A percentile compares a stretch with the other conserved stretches of the same genome.
These are phyloP conservation scores for Tetraselmis striata DNA, from an alignment of 139 green algal genomes.

Conservation along the genomic window DNA sequence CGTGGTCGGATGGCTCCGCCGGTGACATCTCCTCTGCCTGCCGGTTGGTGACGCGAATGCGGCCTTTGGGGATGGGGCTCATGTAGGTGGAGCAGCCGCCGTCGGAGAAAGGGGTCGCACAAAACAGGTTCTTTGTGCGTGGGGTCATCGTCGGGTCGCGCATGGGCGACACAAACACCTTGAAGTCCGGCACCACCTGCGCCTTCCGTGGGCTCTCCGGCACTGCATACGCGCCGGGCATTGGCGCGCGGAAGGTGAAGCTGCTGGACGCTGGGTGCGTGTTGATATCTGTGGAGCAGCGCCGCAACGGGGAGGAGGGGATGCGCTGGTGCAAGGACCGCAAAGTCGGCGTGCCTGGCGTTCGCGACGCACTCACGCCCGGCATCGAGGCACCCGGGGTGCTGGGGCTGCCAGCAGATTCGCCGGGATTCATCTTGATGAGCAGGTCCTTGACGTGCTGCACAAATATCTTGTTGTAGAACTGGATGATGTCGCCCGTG, in stretches of 20 bases:
- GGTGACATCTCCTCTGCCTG: neutral
- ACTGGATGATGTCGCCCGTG: constrained; percentile 80
- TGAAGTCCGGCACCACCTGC: neutral
- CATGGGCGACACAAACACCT: neutral
- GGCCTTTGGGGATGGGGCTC: neutral
- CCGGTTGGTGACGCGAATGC: neutral
- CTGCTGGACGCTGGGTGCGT: neutral
- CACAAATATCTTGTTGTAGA: constrained; percentile 69
- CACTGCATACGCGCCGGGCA: neutral
- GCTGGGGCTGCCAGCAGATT: neutral
- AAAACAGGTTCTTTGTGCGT: neutral
- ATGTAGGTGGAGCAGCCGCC: neutral
- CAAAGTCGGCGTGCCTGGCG: too few species aligned
- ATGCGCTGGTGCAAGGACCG: too few species aligned
- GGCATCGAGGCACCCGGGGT: too few species aligned
- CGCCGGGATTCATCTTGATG: neutral
- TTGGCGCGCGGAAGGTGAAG: neutral
- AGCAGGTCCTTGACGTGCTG: neutral
- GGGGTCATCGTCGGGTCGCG: neutral
- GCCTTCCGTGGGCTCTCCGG: neutral
- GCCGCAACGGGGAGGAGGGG: neutral
- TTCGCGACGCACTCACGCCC: too few species aligned
- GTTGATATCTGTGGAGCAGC: too few species aligned
- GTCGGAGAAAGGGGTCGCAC: neutral
- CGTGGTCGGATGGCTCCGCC: neutral